Percentiles rank a stretch among this genome's conserved stretches.
Evolutionary conservation across 1,284 basidiomycete species (phyloP).

Genomic region (Porodaedalea pini): DNA sequence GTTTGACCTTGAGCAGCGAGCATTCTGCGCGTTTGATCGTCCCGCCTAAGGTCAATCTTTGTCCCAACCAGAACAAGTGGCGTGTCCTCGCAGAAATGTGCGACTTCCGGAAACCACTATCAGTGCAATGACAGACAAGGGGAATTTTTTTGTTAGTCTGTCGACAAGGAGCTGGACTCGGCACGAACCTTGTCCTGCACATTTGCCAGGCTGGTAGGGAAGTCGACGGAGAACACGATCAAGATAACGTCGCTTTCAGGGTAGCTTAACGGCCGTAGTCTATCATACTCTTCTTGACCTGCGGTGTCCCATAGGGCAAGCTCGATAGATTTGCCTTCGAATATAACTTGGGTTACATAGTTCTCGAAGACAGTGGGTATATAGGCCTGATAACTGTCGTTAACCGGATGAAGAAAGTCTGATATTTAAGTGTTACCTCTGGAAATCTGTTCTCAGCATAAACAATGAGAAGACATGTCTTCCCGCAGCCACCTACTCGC

Average conservation of each 20-base stretch:
- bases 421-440: slow-evolving; percentile 69
- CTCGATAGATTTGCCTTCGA: slow-evolving; percentile 89
- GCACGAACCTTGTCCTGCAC: slow-evolving; percentile 83
- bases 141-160: neutral
- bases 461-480: slow-evolving; percentile 90
- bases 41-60: slow-evolving; percentile 88
- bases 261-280: slow-evolving; percentile 90
- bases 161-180: slow-evolving; percentile 14
- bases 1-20: slow-evolving; percentile 87
- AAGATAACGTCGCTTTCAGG: slow-evolving; percentile 96
- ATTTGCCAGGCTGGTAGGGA: slow-evolving; percentile 90
- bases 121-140: neutral
- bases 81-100: slow-evolving; percentile 94
- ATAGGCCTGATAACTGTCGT: slow-evolving; percentile 64
- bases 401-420: slow-evolving; percentile 16
- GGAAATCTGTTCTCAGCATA: slow-evolving; percentile 98
- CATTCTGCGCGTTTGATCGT: slow-evolving; percentile 88
- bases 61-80: slow-evolving; percentile 92
- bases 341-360: slow-evolving; percentile 87
- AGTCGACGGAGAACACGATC: slow-evolving; percentile 96
- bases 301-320: slow-evolving; percentile 98
- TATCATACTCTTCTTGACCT: slow-evolving; percentile 97
- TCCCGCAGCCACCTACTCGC: slow-evolving; percentile 66
- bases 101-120: slow-evolving; percentile 97
- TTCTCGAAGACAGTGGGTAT: slow-evolving; percentile 99